A percentile compares a stretch with the other conserved stretches of the same genome.
Conservation (phyloP, 306 rosid genomes). For the Clitoria ternatea region DNA sequence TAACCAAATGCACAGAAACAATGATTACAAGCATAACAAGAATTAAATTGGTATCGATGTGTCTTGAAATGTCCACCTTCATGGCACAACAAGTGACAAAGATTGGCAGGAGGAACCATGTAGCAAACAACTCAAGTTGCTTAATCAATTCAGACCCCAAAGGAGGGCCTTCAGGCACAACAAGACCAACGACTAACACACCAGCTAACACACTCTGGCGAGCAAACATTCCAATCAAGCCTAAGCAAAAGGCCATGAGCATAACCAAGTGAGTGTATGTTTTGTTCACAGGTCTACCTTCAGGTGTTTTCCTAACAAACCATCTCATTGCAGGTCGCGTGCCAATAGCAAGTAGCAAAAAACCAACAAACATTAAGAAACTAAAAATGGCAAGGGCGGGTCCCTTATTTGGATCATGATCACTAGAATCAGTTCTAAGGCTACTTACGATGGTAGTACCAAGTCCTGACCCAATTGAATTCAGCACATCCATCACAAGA, state of each 20-base stretch:
- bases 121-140: no score
- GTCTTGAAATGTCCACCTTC: constrained; percentile 18
- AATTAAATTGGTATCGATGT: rapidly evolving
- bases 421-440: background rate
- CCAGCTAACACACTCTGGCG: constrained; percentile 30
- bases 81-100: constrained; percentile 32
- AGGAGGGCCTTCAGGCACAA: constrained; percentile 53
- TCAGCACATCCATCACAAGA: constrained; percentile 18
- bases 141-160: constrained; percentile 44
- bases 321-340: constrained; percentile 29
- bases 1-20: background rate
- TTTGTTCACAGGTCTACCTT: constrained; percentile 34
- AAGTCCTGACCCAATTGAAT: background rate
- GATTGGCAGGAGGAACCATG: constrained; percentile 41
- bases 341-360: background rate
- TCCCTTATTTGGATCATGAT: background rate
- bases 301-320: no score
- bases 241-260: background rate
- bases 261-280: background rate
- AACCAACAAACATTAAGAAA: background rate
- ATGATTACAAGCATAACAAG: background rate
- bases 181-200: constrained; percentile 37
- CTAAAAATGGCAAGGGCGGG: background rate
- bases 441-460: no score
- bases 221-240: background rate